Conservation (phyloP, 2,329 filamentous ascomycete genomes). For the Aureobasidium sp. region DNA sequence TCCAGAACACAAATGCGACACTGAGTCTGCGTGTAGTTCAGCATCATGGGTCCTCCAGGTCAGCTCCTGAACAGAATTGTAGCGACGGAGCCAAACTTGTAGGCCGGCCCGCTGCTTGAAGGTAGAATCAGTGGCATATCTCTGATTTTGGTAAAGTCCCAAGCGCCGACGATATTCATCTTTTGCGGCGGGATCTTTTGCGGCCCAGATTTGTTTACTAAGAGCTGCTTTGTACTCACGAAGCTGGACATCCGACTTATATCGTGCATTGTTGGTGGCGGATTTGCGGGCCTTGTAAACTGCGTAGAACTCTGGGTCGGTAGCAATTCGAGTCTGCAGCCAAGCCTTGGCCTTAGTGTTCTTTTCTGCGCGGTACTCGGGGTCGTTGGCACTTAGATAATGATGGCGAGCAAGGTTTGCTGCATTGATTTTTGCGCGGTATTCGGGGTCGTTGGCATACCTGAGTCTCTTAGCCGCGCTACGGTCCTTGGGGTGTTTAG, state of each 20-base stretch:
- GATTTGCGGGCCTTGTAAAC: no score
- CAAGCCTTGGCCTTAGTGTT: not conserved
- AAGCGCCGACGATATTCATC: no score
- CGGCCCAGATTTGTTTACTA: no score
- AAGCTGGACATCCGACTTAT: not conserved
- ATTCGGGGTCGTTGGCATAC: not conserved
- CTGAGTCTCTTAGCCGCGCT: not conserved
- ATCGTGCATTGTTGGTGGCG: not conserved
- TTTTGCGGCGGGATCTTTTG: no score
- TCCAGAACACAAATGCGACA: not conserved
- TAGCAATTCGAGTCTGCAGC: not conserved
- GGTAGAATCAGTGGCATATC: not conserved
- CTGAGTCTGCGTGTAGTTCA: not conserved
- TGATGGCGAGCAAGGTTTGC: no score
- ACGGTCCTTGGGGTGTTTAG: not conserved
- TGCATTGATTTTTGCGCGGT: not conserved
- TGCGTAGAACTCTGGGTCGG: not conserved
- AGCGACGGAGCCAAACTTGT: not conserved
- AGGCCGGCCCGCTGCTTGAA: not conserved
- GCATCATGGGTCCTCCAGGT: not conserved
- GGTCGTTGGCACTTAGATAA: no score
- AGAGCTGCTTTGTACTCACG: not conserved
- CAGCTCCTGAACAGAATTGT: not conserved
- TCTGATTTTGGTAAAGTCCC: no score
- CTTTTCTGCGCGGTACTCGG: not conserved